phyloP scores from a whole-genome alignment of 305 asterid species.

The Fraxinus nigra region DNA sequence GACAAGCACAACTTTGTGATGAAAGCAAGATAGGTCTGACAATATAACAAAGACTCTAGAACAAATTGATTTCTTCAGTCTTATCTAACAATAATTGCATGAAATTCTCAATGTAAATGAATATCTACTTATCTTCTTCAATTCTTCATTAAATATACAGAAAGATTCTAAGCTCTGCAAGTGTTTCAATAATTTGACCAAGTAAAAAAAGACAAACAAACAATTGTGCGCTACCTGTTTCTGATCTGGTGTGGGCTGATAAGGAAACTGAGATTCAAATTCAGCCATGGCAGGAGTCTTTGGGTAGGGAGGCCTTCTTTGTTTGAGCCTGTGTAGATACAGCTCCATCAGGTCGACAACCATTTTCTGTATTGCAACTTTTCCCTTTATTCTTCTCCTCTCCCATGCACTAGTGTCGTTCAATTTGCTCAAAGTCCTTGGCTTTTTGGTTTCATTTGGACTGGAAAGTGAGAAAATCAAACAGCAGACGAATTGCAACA shows the following conservation, averaged over 20 bases:
- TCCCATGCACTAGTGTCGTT: conserved; percentile 89
- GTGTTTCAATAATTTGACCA: conserved; percentile 13
- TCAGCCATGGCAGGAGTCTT: conserved; percentile 56
- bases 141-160: background rate
- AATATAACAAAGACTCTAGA: background rate
- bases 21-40: conserved; percentile 21
- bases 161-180: conserved; percentile 10
- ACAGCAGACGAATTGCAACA: conserved; percentile 21
- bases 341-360: conserved; percentile 96
- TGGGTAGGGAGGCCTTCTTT: conserved; percentile 82
- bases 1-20: conserved; percentile 17
- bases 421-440: conserved; percentile 77
- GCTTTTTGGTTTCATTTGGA: conserved; percentile 78
- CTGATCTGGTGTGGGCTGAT: conserved; percentile 90
- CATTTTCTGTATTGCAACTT: conserved; percentile 96
- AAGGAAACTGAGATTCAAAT: conserved; percentile 77
- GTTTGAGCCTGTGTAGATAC: conserved; percentile 90
- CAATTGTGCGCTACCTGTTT: conserved; percentile 48
- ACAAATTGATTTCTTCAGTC: background rate
- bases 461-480: conserved; percentile 37
- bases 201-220: conserved; percentile 3
- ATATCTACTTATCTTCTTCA: conserved; percentile 12
- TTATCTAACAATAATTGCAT: conserved; percentile 15
- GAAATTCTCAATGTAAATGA: conserved; percentile 13
- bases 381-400: conserved; percentile 88